Percentiles rank a stretch among this genome's conserved stretches.
Evolutionary conservation across 2,329 filamentous ascomycete genomes (phyloP).

Genomic region (Zymoseptoria passerinii): DNA sequence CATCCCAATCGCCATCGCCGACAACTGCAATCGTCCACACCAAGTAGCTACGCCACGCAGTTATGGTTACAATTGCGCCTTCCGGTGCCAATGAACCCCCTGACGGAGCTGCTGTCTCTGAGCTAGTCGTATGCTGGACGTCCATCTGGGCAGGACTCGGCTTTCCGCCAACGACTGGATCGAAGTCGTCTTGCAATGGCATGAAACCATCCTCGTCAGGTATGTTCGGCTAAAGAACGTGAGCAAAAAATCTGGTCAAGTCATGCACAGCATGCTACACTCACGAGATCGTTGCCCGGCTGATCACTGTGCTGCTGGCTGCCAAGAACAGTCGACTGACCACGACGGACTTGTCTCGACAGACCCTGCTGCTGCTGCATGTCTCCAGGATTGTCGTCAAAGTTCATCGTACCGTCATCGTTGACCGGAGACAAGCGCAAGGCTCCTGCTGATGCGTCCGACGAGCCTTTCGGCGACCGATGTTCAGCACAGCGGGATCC

Average conservation of each 20-base stretch:
- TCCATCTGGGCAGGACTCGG: conserved; percentile 19
- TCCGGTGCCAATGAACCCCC: no score
- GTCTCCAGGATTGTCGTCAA: conserved; percentile 10
- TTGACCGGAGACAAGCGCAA: no score
- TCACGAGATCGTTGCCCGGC: not conserved
- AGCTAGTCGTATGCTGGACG: conserved; percentile 25
- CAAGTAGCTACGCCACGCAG: no score
- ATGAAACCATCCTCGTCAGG: conserved; percentile 28
- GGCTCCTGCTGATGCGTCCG: no score
- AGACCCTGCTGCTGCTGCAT: conserved; percentile 6
- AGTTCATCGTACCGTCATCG: conserved; percentile 49
- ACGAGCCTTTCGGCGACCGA: no score
- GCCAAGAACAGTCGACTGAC: not conserved
- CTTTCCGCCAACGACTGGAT: not conserved
- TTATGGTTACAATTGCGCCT: no score
- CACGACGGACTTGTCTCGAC: conserved; percentile 4
- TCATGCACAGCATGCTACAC: not conserved
- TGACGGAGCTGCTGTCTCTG: conserved; percentile 30
- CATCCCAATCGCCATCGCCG: no score
- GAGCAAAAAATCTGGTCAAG: not conserved
- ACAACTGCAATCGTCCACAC: no score
- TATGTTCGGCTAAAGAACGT: not conserved
- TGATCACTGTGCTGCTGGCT: not conserved
- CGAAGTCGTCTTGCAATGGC: conserved; percentile 19
- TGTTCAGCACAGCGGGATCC: no score